Conservation (phyloP, 2,329 filamentous ascomycete species). For the Zalaria obscura region DNA sequence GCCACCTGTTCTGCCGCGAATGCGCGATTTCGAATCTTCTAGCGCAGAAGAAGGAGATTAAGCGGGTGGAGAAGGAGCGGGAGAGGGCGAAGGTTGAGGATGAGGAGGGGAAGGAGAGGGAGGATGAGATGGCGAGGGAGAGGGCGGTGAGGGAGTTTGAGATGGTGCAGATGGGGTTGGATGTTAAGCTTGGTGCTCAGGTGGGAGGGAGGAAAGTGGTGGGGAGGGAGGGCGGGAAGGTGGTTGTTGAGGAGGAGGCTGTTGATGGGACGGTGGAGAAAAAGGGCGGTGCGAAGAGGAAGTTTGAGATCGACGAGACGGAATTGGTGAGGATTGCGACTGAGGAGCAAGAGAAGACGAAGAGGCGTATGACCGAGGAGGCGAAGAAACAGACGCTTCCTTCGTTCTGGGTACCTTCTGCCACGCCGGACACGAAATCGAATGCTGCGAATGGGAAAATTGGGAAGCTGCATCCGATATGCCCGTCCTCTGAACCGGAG, state of each 20-base stretch:
- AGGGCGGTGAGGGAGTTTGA: constrained; percentile 74
- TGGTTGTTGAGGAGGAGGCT: constrained; percentile 14
- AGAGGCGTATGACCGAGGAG: constrained; percentile 47
- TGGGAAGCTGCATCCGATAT: constrained; percentile 31
- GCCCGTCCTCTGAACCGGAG: constrained; percentile 47
- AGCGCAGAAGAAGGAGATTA: constrained; percentile 81
- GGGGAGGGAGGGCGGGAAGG: constrained; percentile 21
- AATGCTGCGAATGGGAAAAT: constrained; percentile 20
- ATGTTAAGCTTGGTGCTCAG: constrained; percentile 21
- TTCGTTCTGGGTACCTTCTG: constrained; percentile 85
- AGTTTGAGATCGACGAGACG: constrained; percentile 66
- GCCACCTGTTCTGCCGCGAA: constrained; percentile 90
- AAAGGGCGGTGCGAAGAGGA: constrained; percentile 49
- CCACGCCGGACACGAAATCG: constrained; percentile 45
- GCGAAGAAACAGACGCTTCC: constrained; percentile 59
- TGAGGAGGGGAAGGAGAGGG: constrained; percentile 42
- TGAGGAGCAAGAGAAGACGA: constrained; percentile 56
- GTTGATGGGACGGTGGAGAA: constrained; percentile 10
- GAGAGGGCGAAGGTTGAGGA: constrained; percentile 49
- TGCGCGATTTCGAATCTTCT: constrained; percentile 87
- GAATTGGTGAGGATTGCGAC: constrained; percentile 57
- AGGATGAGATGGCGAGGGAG: constrained; percentile 55
- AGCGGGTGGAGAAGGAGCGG: constrained; percentile 52
- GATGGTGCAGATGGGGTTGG: constrained; percentile 55
- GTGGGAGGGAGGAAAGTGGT: constrained; percentile 30